Evolutionary conservation across 495 filamentous ascomycete genomes (phyloP), one percentile per base, ranked within the genome.

Genomic region (Amniculicola lignicola): DNA sequence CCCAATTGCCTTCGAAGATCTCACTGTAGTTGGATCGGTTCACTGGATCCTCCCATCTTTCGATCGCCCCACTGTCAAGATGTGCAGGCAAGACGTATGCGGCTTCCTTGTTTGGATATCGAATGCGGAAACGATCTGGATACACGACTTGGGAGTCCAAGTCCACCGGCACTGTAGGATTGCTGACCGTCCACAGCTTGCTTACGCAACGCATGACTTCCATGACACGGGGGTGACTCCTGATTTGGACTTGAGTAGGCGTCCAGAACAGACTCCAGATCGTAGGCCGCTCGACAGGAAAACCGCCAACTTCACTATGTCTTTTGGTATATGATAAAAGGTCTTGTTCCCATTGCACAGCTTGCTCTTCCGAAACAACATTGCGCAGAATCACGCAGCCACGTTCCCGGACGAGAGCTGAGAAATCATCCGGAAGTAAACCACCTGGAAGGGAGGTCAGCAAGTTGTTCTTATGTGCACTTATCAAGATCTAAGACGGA

Each of bases 1-100:
- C 2, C 49, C 49, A 52, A n/a, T 52, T 23, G 22, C 49, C 49
- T 29, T 39, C 33, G 21, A 52, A 52, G 21, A 52, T 42, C 2
- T 18, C 37, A 10, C 28, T 24, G 22, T 52, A 52, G 22, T 42
- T 42, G n/a, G 37, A 42, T n/a, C 49, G 16, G 16, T 52, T 27
- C 36, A 21, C 19, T 2, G 33, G 33, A 19, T 39, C 33, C 42
- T 52, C 49, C 49, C 49, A 52, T 9, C 49, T 45, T 19, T 52
- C 49, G 49, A 52, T 42, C 6, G 35, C 37, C 6, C 49, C 36
- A 12, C 33, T 29, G 29, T 52, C 49, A 19, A 52, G 19, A 41
- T 52, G 49, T 14, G 37, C 16, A 3, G 23, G 15, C 14, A 52
- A 21, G 1, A 21, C 25, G 24, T 40, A 52, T 15, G 27, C 49